Base-by-base conservation (phyloP, 2,329 filamentous ascomycete genomes). In the Cucurbitaria berberidis region DNA sequence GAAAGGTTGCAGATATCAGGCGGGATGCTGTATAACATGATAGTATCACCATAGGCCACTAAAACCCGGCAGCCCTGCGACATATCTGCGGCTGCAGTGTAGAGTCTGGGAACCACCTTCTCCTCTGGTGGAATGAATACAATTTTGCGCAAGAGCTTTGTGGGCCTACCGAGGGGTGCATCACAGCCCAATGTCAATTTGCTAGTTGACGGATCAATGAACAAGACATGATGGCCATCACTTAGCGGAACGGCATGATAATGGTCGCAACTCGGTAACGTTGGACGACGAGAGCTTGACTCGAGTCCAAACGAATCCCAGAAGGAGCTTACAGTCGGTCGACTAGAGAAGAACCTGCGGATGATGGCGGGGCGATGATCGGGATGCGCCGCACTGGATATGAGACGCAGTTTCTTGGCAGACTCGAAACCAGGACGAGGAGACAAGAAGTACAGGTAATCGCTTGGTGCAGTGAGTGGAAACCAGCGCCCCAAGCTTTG, bases 221-320 rank as follows among this genome's bases (percentile, higher is more conserved):
- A 89, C 5, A 89, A 72, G 30, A 89, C 77, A 60, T 89, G 85
- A 50, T 82, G 76, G 1, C 86, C 86, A 67, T 89, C 87, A 55
- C 84, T 86, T 34, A 89, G 69, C 3, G 87, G 86, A 11, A 88
- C 74, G 2, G 86, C 86, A 40, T 81, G 82, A 62, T 86, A 88
- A 62, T 89, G 85, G 63, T 88, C 85, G 29, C 80, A 80, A 22
- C 27, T 53, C 0, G 51, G 52, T 16, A 48, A 45, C 1, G 32
- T 51, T 13, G 55, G 36, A 2, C 43, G 53, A 10, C 47, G 48
- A 9, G 55, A 49, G 19, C 40, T 46, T 16, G 38, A 57, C n/a
- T 68, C 64, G 27, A 63, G 64, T 8, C 59, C 62, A 41, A 66
- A 66, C 5, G 65, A 62, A 10, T 55, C 59, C 61, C 62, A 69